These are phyloP conservation scores for Arabidopsis hybrid DNA, from an alignment of 441 rosid species.

Conservation along the genomic window DNA sequence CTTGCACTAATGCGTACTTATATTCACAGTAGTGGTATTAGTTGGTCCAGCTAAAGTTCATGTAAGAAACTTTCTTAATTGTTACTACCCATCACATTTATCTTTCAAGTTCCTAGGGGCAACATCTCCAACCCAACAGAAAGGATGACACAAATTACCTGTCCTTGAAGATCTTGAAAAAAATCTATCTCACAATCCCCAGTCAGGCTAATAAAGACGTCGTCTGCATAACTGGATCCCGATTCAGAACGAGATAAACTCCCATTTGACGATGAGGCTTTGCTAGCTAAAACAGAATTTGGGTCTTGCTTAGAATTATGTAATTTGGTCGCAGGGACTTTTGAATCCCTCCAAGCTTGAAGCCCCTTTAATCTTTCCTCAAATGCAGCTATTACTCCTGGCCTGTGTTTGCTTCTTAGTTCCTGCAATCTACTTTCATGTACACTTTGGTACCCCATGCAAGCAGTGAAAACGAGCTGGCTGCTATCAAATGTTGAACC, in stretches of 20 bases:
- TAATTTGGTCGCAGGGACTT: slow-evolving; percentile 87
- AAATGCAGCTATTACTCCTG: slow-evolving; percentile 73
- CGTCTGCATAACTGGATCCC: slow-evolving; percentile 80
- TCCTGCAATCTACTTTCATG: slow-evolving; percentile 76
- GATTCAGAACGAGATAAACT: slow-evolving; percentile 73
- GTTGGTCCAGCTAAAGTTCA: slow-evolving; percentile 14
- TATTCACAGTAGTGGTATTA: slow-evolving; percentile 11
- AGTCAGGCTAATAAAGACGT: slow-evolving; percentile 69
- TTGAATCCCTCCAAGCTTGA: slow-evolving; percentile 84
- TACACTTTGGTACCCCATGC: slow-evolving; percentile 97
- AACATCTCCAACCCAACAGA: slow-evolving; percentile 29
- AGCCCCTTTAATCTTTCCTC: slow-evolving; percentile 97
- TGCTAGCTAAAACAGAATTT: slow-evolving; percentile 64
- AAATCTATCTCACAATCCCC: slow-evolving; percentile 73
- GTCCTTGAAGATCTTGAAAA: slow-evolving; percentile 88
- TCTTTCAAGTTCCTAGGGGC: slow-evolving; percentile 7
- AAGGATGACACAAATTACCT: slow-evolving; percentile 54
- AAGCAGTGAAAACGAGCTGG: slow-evolving; percentile 96
- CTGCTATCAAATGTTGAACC: slow-evolving; percentile 99
- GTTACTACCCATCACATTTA: slow-evolving; percentile 21
- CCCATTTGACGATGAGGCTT: slow-evolving; percentile 61
- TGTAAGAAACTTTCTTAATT: background rate
- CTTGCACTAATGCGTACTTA: background rate
- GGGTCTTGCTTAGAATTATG: slow-evolving; percentile 81
- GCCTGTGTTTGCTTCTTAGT: slow-evolving; percentile 86